Conservation (phyloP, 176 grass and related monocot genomes). For the Oryza coarctata region DNA sequence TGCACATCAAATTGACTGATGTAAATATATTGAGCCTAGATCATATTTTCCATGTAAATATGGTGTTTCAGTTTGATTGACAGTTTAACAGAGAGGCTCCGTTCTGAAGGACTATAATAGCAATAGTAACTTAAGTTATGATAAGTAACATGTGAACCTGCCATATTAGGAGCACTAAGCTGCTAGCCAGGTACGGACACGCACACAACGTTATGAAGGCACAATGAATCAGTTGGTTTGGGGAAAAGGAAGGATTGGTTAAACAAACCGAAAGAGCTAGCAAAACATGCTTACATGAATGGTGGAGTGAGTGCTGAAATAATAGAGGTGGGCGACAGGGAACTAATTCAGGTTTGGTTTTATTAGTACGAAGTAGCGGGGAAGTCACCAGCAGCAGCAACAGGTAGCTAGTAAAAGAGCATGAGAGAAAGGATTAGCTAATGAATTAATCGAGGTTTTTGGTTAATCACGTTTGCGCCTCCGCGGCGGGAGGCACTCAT, state of each 20-base stretch:
- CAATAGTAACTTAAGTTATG: not conserved
- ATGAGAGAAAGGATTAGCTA: not conserved
- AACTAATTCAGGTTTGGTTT: constrained; percentile 13
- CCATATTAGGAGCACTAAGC: not conserved
- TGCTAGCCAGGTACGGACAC: not conserved
- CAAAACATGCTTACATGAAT: constrained; percentile 14
- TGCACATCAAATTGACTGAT: not conserved
- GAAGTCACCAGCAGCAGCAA: constrained; percentile 3
- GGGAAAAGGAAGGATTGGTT: constrained; percentile 22
- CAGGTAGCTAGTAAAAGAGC: not conserved
- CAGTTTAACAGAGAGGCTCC: not conserved
- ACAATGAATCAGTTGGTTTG: not conserved
- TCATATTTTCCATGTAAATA: not conserved
- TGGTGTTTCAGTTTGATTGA: not conserved
- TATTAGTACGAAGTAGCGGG: constrained; percentile 15
- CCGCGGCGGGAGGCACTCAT: not conserved
- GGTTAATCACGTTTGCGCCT: not conserved
- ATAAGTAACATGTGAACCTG: not conserved
- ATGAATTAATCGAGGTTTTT: not conserved
- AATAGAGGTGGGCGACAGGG: constrained; percentile 31
- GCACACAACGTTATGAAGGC: not conserved
- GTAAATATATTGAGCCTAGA: too few species aligned
- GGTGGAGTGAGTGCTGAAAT: constrained; percentile 11
- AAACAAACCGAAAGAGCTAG: constrained; percentile 32
- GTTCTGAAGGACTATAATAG: not conserved